These are phyloP conservation scores for Alternaria hordeiaustralica DNA, from an alignment of 2,329 filamentous ascomycete genomes.

Conservation along the genomic window DNA sequence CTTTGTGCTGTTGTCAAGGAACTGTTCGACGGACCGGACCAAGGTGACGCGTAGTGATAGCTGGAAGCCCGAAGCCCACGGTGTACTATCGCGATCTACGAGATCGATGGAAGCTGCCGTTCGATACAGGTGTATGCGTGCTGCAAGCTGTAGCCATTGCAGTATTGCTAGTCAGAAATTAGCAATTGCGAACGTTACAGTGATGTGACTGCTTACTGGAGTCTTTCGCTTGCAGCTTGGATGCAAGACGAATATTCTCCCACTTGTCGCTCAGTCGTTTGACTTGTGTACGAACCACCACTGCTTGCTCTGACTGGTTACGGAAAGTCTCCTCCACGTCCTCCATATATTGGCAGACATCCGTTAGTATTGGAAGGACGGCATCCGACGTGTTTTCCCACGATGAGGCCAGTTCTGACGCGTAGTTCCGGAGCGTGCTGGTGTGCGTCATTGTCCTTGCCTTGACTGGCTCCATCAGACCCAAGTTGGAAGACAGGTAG, in stretches of 20 bases:
- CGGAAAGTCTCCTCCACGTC: conserved; percentile 45
- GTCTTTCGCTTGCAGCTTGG: conserved; percentile 38
- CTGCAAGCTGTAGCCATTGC: conserved; percentile 42
- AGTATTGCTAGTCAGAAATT: conserved; percentile 33
- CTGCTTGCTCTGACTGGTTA: conserved; percentile 33
- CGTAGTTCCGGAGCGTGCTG: conserved; percentile 37
- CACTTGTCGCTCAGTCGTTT: conserved; percentile 44
- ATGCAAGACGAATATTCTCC: conserved; percentile 38
- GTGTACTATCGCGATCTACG: conserved; percentile 34
- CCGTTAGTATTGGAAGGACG: conserved; percentile 38
- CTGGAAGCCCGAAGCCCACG: conserved; percentile 45
- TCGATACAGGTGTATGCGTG: conserved; percentile 38
- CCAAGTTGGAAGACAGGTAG: conserved; percentile 39
- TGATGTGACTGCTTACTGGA: conserved; percentile 32
- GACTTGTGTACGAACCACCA: conserved; percentile 40
- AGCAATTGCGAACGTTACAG: conserved; percentile 2
- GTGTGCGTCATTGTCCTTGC: conserved; percentile 35
- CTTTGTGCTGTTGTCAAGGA: conserved; percentile 41
- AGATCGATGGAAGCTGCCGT: conserved; percentile 37
- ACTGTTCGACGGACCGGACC: conserved; percentile 43
- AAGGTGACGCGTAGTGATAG: conserved; percentile 42
- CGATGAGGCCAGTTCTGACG: conserved; percentile 38
- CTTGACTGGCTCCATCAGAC: conserved; percentile 32
- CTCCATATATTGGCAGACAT: conserved; percentile 45
- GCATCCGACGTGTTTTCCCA: conserved; percentile 42